Evolutionary conservation across 345 rosid genomes (phyloP), one percentile per base, ranked within the genome.

Genomic region (Sonneratia caseolaris): DNA sequence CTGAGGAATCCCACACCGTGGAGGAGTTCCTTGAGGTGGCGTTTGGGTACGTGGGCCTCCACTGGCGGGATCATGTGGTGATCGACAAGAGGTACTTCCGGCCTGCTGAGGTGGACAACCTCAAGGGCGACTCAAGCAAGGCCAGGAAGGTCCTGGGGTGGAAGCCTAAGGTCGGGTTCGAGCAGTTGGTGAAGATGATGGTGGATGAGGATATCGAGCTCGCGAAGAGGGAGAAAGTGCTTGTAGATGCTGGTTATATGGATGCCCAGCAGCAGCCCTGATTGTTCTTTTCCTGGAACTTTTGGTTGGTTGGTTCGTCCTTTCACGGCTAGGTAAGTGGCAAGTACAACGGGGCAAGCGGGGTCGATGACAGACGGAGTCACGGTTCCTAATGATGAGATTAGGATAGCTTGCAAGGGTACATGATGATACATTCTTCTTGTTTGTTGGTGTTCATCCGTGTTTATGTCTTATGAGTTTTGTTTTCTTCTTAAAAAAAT

Each of bases 211-310:
- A 92, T 68, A 37, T 92, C 11, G 97, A 90, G 75, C 16, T 86
- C 57, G 97, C 96, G 35, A 92, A 88, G 81, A 87, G 97, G 74
- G 96, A 92, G 94, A 90, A 88, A 79, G 96, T 92, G 71, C 96
- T 92, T 49, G 94, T 90, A 1, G 97, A 92, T 81, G 97, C 97
- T 55, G 97, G 97, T 4, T 92, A 74, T 59, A 82, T 90, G 77
- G 94, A 90, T 82, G 86, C 97, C 22, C 87, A 92, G 79, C 97
- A 92, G 70, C 96, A 92, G 74, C 97, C 97, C 55, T 73, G 71
- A 73, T 27, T 21, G 53, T 32, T 16, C 38, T 62, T 62, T 62
- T 47, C 15, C 7, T 62, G 14, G 15, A 27, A 32, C 38, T 35
- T 62, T 62, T 35, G 38, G 66, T 57, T 57, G 12, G 35, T 57